Evolutionary conservation across 441 rosid genomes (phyloP), one percentile per base, ranked within the genome.

Genomic region (Raphanus hybrid): DNA sequence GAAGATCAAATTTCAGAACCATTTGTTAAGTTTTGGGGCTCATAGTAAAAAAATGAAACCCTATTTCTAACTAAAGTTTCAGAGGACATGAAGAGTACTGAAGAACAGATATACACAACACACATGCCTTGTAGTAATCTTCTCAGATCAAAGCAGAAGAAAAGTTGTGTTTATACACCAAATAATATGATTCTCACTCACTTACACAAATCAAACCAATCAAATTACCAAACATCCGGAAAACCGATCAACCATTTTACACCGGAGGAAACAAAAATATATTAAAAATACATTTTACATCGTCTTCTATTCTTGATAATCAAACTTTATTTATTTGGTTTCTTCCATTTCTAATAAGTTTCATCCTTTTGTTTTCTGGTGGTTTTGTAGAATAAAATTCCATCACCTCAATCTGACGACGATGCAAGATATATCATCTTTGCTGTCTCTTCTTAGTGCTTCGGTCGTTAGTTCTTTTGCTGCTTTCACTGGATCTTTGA

Each of bases 381-480:
- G 15, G 59, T 45, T 68, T 59, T 27, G 37, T 20, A 66, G 60
- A 77, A n/a, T 26, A 48, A 66, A 4, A 9, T 75, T 80, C 71
- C 71, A 89, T 82, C 86, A 86, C 79, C 88, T 86, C 69, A 94
- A 87, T 76, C 92, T 89, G 74, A 94, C 87, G 5, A 94, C 97
- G 2, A 94, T 81, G 57, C 98, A 94, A 66, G 97, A 94, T 41
- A 94, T 94, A 59, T 94, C 98, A 58, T 94, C 98, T 87, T 87
- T 92, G 52, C 97, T 94, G 1, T 87, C 93, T 83, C 90, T 85
- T 81, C 85, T 84, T 75, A 94, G 52, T 23, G 98, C 97, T 85
- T 92, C 98, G 0, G 93, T 75, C 5, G 90, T 90, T 78, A 94
- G 72, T 79, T 88, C 90, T 84, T 92, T 94, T 0, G 97, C 96